phyloP scores from a whole-genome alignment of 345 rosid species.

The Eucalyptus polybractea region DNA sequence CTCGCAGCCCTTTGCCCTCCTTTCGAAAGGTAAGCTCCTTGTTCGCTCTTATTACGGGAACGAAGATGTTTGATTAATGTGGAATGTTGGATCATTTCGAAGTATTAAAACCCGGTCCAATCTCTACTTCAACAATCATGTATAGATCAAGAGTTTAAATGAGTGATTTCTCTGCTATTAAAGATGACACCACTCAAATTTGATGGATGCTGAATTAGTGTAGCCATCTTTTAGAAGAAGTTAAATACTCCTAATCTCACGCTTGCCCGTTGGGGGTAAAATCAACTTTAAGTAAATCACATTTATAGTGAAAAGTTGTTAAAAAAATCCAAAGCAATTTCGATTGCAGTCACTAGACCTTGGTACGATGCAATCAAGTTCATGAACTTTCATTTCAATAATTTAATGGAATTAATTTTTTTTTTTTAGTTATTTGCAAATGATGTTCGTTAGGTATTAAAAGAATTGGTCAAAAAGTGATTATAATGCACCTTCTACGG shows the following conservation, averaged over 20 bases:
- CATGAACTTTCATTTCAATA: too few species aligned
- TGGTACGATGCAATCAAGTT: background rate
- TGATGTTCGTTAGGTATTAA: background rate
- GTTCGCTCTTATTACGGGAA: background rate
- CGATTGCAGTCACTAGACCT: background rate
- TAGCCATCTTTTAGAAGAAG: too few species aligned
- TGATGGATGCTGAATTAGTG: too few species aligned
- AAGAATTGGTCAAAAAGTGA: too few species aligned
- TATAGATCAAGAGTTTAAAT: background rate
- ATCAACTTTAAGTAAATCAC: too few species aligned
- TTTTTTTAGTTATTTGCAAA: background rate
- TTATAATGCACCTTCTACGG: too few species aligned
- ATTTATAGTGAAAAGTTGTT: too few species aligned
- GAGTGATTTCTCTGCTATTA: background rate
- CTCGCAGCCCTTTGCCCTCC: constrained; percentile 11
- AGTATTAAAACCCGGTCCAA: background rate
- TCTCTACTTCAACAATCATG: background rate
- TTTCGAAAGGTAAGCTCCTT: background rate
- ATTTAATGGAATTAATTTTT: background rate
- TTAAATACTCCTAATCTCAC: too few species aligned
- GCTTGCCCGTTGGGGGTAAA: too few species aligned
- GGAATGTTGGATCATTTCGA: background rate
- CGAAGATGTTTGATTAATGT: background rate
- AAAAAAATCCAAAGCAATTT: background rate
- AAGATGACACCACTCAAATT: too few species aligned